These are phyloP conservation scores for Citrus unshiu DNA, from an alignment of 345 rosid genomes.

Conservation along the genomic window DNA sequence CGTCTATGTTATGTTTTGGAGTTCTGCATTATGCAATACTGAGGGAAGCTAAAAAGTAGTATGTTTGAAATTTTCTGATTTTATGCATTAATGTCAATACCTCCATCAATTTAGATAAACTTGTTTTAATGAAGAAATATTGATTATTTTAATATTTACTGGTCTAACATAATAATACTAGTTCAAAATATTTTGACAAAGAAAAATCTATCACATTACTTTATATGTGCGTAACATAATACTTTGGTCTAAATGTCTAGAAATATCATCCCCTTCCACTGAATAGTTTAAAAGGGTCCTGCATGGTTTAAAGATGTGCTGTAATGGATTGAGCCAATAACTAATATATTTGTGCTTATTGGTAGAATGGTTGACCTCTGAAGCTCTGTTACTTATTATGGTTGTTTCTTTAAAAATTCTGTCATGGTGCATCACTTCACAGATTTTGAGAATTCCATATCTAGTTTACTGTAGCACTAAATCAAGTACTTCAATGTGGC, in stretches of 20 bases:
- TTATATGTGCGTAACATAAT: neutral
- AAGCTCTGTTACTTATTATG: neutral
- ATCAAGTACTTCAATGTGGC: constrained; percentile 18
- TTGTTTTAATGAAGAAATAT: neutral
- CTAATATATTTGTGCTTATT: neutral
- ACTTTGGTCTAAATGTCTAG: neutral
- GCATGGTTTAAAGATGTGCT: neutral
- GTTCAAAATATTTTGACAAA: neutral
- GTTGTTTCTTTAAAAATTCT: neutral
- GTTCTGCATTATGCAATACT: neutral
- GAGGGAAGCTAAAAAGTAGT: neutral
- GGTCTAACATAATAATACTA: neutral
- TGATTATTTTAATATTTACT: neutral
- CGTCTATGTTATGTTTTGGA: neutral
- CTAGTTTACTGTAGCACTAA: neutral
- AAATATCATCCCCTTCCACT: neutral
- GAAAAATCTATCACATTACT: neutral
- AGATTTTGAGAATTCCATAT: neutral
- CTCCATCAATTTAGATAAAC: neutral
- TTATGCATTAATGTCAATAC: neutral
- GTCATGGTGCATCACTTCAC: neutral
- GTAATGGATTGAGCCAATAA: neutral
- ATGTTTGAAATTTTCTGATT: neutral
- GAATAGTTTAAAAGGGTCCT: neutral
- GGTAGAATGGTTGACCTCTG: neutral